phyloP scores from a whole-genome alignment of 495 filamentous ascomycete species.

The Aspergillus homomorphus region DNA sequence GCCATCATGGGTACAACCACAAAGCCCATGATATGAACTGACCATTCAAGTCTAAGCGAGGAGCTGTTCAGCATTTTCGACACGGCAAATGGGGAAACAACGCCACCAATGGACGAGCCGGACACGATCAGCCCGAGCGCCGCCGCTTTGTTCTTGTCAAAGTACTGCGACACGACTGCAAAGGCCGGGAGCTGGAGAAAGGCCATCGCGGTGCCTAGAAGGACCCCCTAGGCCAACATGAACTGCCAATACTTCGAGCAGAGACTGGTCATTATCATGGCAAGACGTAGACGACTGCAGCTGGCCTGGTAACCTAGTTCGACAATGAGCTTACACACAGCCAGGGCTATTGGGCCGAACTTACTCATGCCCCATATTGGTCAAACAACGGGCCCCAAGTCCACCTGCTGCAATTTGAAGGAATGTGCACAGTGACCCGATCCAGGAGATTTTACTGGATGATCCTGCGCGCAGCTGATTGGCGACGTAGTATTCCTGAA shows the following conservation, averaged over 20 bases:
- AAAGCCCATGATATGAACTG: slow-evolving; percentile 61
- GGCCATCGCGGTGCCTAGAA: slow-evolving; percentile 17
- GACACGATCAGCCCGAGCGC: slow-evolving; percentile 34
- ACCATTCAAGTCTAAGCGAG: slow-evolving; percentile 53
- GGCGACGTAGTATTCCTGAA: slow-evolving; percentile 29
- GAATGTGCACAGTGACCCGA: slow-evolving; percentile 38
- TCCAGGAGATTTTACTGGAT: slow-evolving; percentile 40
- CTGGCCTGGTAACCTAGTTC: slow-evolving; percentile 12
- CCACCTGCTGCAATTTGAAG: slow-evolving; percentile 26
- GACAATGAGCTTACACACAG: not conserved
- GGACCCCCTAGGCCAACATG: slow-evolving; percentile 25
- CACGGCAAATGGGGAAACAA: slow-evolving; percentile 28
- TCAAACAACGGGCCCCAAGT: slow-evolving; percentile 31
- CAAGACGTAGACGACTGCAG: slow-evolving; percentile 27
- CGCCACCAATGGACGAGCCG: slow-evolving; percentile 36
- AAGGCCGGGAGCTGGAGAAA: slow-evolving; percentile 24
- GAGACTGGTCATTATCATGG: slow-evolving; percentile 46
- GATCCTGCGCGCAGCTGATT: slow-evolving; percentile 18
- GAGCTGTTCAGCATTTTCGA: slow-evolving; percentile 23
- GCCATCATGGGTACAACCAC: slow-evolving; percentile 49
- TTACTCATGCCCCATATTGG: slow-evolving; percentile 20
- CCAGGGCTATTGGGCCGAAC: not conserved
- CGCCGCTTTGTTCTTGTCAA: slow-evolving; percentile 29
- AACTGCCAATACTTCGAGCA: slow-evolving; percentile 39
- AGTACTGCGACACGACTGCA: slow-evolving; percentile 31